Base-by-base conservation (phyloP, 768 basidiomycete genomes). In the Macrolepiota fuliginosa region DNA sequence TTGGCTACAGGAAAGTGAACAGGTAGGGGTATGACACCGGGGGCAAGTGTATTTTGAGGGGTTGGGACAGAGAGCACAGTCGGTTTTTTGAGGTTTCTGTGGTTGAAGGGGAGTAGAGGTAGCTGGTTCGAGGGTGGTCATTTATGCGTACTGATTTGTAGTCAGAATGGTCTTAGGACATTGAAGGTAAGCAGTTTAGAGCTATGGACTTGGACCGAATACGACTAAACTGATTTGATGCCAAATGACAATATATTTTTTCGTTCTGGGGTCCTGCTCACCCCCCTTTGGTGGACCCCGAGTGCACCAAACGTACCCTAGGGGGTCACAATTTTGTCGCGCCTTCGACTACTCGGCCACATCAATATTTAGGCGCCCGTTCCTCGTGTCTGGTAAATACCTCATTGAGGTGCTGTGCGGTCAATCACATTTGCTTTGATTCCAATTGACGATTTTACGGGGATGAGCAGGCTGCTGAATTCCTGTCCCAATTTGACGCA, bases 21-120 rank as follows among this genome's bases (percentile, higher is more conserved):
- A 94, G 46, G 90, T 90, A 36, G 80, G 82, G n/a, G 76, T 77
- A 1, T 75, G 67, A 72, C 92, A 94, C 46, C 90, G 80, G 0
- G 92, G 92, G 71, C 92, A 94, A 61, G 86, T 91, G 77, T 94
- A 94, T 62, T 81, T 88, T 0, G 87, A 76, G 73, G 66, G 39
- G 66, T 62, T 37, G 67, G 56, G 32, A 53, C 64, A 46, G 69
- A 62, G 2, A 63, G 62, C 37, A 65, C 66, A 61, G 65, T 62
- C n/a, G n/a, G 37, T 37, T 62, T 47, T n/a, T 40, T 40, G 3
- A 12, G 11, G 52, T n/a, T 54, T 57, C 9, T 0, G 46, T 17
- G 11, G 61, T 24, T 47, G 32, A 46, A n/a, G 45, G 17, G 29
- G 7, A 7, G 29, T 32, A 7, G 29, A 7, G 36, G 57, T 32